Base-by-base conservation (phyloP, 129 eudicot species). In the Tagetes patula region DNA sequence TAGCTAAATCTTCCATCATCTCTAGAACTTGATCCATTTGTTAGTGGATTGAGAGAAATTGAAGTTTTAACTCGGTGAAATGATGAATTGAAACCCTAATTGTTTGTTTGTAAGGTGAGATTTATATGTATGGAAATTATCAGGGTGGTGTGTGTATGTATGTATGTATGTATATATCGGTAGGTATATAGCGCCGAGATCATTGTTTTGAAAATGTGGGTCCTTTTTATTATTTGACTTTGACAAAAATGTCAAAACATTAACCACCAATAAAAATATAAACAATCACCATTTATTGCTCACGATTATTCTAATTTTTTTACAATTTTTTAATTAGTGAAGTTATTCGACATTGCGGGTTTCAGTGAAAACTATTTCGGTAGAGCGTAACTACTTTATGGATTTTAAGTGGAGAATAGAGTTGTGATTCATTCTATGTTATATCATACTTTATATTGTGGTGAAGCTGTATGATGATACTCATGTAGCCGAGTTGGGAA, bases 1-100 rank as follows among this genome's bases (percentile, higher is more conserved):
- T 32, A 6, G 73, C 77, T 71, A 78, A 78, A 31, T 61, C 56
- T 78, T 64, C 67, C 82, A 78, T 78, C 82, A 71, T 78, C 59
- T 62, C 72, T 73, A 63, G 32, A 63, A 78, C 77, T 40, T 43
- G 59, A 78, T 63, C 82, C 82, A 78, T 78, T 53, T 8, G 45
- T 11, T 10, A 47, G 14, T 48, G 6, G 5, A 48, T 48, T 14
- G 12, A 48, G 20, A 62, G 4, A n/a, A n/a, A n/a, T n/a, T n/a
- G n/a, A 20, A 20, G 27, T 20, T 20, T 20, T 20, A 20, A 20
- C 46, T 49, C 6, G 74, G 3, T 2, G 56, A 69, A 20, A 20
- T 20, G 27, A 20, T 20, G 27, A 20, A 20, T 20, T 7, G 45
- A 69, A 77, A 69, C 76, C 81, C 81, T 77, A 77, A 49, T 37